Evolutionary conservation across 176 grass and related monocot species (phyloP).

Genomic region (Bonia amplexicaulis): DNA sequence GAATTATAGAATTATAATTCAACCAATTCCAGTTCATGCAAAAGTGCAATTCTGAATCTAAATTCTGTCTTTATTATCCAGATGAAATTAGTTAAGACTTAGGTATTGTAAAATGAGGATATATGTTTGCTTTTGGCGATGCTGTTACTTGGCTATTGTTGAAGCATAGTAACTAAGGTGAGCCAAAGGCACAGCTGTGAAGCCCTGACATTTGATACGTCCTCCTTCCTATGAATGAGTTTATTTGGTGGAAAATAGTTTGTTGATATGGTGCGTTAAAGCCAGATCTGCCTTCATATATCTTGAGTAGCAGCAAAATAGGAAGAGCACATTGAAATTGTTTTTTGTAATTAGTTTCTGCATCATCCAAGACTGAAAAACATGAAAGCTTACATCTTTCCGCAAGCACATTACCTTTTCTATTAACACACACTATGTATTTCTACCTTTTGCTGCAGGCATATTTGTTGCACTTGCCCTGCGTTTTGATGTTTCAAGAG

Average conservation of each 20-base stretch:
- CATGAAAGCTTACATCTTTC: not conserved
- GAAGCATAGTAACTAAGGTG: too few species aligned
- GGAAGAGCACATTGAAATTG: not conserved
- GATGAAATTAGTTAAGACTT: too few species aligned
- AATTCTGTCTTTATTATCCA: not conserved
- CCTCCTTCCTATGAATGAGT: not conserved
- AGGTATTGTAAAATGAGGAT: too few species aligned
- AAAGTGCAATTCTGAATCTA: not conserved
- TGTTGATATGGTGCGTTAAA: not conserved
- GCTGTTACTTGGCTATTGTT: too few species aligned
- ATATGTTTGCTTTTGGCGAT: too few species aligned
- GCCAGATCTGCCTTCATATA: not conserved
- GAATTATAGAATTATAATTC: not conserved
- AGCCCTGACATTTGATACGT: not conserved
- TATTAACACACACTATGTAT: conserved; percentile 5
- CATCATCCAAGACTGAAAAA: not conserved
- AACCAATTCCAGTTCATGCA: not conserved
- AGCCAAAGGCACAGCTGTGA: not conserved
- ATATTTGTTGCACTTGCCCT: conserved; percentile 91
- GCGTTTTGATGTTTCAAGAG: conserved; percentile 82
- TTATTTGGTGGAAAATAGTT: not conserved
- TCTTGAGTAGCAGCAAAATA: not conserved
- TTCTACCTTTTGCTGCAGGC: conserved; percentile 35
- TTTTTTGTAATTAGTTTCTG: not conserved
- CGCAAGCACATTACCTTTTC: not conserved